Evolutionary conservation across 1,139 yeast genomes (phyloP).

Genomic region (Torulaspora pretoriensis): DNA sequence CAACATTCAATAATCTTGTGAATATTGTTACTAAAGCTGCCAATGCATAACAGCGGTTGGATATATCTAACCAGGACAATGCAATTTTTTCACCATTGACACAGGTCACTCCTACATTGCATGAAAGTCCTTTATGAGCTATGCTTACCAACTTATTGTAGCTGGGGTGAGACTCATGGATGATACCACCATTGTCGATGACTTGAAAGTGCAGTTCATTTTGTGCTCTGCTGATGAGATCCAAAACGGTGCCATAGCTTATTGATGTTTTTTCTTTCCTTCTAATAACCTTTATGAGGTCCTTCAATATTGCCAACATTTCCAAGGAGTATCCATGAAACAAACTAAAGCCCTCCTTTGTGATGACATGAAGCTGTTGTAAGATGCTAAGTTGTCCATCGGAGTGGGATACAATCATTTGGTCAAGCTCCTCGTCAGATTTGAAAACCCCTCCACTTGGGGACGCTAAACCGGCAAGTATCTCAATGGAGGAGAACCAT

Average conservation of each 20-base stretch:
- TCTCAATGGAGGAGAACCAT: constrained; percentile 58
- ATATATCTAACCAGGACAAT: constrained; percentile 54
- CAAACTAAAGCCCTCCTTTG: constrained; percentile 47
- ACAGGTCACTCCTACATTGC: constrained; percentile 19
- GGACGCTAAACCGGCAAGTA: constrained; percentile 57
- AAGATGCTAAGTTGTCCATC: constrained; percentile 37
- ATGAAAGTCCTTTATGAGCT: constrained; percentile 15
- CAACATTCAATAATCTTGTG: constrained; percentile 41
- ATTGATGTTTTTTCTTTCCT: constrained; percentile 32
- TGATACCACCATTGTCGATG: constrained; percentile 33
- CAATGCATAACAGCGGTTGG: constrained; percentile 48
- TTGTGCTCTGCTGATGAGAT: constrained; percentile 17
- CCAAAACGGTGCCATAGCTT: constrained; percentile 4
- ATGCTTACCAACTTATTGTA: constrained; percentile 25
- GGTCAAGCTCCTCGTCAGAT: constrained; percentile 45
- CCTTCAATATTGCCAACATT: constrained; percentile 44
- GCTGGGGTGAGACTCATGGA: constrained; percentile 29
- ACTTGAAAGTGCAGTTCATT: constrained; percentile 20
- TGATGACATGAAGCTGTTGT: constrained; percentile 27
- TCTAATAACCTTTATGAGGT: constrained; percentile 46
- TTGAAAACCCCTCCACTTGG: constrained; percentile 58
- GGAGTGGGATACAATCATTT: constrained; percentile 41
- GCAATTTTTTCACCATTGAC: constrained; percentile 30
- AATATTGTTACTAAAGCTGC: constrained; percentile 41
- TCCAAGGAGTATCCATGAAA: constrained; percentile 52